Evolutionary conservation across 805 yeast genomes (phyloP), one percentile per base, ranked within the genome.

Genomic region (Hanseniaspora taiwanica): DNA sequence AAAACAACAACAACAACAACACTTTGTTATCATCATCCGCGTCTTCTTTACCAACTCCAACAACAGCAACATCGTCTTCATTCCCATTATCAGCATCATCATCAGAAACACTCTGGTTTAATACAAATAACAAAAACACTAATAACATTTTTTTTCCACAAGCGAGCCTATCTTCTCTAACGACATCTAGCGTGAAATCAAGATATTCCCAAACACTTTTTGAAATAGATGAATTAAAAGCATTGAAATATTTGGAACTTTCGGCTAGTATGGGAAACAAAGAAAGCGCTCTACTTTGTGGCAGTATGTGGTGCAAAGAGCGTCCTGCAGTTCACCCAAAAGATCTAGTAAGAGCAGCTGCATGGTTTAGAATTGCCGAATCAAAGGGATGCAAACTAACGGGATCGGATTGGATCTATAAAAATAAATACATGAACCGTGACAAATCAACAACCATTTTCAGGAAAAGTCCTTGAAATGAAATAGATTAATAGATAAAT

Each of bases 381-480:
- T 59, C 66, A 21, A 66, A 69, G 46, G 86, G 86, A 3, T 70
- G 69, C 18, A 69, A 66, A 46, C 59, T 76, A 41, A 69, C 76
- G 20, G 87, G 86, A 1, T 75, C 78, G 42, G 72, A 76, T 44
- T 81, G 89, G 89, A 78, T 80, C 27, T 74, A 78, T 60, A 80
- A 78, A 55, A 74, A 73, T 36, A 80, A 79, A 61, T 80, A 81
- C 50, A 54, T 64, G 59, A 51, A 56, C 18, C 13, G 14, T n/a
- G 33, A 29, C 10, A 29, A 29, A n/a, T 29, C 33, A 10, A 29
- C 33, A 8, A 29, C 18, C 33, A 29, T 29, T 16, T n/a, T 29
- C 18, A 29, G 14, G 14, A 29, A 29, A 14, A 29, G 18, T 12
- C 29, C n/a, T 4, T 25, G 14, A 5, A 25, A 8, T 23, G n/a